phyloP scores from a whole-genome alignment of 177 flowering plant genomes.

The Vitis hybrid region DNA sequence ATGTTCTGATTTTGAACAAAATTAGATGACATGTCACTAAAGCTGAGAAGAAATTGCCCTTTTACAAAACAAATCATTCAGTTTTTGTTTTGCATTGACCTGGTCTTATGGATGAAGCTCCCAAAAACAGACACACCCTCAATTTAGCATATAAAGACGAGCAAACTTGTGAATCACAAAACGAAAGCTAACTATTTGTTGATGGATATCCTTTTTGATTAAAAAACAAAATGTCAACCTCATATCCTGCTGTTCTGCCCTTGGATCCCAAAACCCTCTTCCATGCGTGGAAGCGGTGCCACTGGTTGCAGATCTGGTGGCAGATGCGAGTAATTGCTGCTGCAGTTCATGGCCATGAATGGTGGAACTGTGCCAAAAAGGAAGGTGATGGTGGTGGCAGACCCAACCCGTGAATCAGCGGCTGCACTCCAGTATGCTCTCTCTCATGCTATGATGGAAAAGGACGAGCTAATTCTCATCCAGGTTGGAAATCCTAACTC shows the following conservation, averaged over 20 bases:
- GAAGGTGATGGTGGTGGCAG: conserved; percentile 71
- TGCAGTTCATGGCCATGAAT: conserved; percentile 36
- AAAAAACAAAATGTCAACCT: conserved; percentile 2
- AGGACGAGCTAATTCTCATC: conserved; percentile 61
- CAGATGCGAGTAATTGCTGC: background rate
- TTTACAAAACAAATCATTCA: too few relatives aligned
- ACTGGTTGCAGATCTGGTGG: conserved; percentile 4
- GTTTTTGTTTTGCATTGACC: conserved; percentile 5
- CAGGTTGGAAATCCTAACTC: conserved; percentile 44
- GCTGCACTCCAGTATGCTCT: conserved; percentile 66
- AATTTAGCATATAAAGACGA: background rate
- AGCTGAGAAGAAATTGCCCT: too few relatives aligned
- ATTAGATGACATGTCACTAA: too few relatives aligned
- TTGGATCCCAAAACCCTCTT: background rate
- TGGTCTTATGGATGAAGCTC: conserved; percentile 1
- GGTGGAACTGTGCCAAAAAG: conserved; percentile 20
- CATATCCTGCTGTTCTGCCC: background rate
- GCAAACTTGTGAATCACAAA: conserved; percentile 9
- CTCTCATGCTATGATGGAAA: conserved; percentile 52
- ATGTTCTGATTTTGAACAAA: too few relatives aligned
- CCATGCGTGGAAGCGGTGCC: background rate
- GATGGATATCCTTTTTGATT: background rate
- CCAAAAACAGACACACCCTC: background rate
- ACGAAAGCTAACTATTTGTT: background rate
- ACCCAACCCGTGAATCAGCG: conserved; percentile 55